Base-by-base conservation (phyloP, 768 basidiomycete genomes). In the Antrodiella citrinella region DNA sequence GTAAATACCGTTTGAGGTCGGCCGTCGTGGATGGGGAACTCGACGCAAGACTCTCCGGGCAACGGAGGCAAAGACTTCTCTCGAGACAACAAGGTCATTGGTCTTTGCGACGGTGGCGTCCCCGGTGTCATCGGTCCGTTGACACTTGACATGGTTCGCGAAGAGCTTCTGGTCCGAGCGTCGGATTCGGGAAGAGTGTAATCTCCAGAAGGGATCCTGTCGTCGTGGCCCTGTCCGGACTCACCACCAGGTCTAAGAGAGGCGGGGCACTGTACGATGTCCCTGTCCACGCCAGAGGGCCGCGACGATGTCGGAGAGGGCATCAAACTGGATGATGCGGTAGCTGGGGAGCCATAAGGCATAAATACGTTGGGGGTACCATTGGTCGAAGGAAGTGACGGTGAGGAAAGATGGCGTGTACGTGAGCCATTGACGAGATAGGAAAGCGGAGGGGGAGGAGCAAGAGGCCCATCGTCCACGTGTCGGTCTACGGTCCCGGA, bases 381-480 rank as follows among this genome's bases (percentile, higher is more conserved):
- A 35, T 35, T 35, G 43, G 75, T 70, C 18, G 82, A 81, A 5
- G 77, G 78, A 43, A 88, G 68, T 19, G 87, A 87, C 11, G 82
- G 79, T 3, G 83, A 82, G 13, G 88, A 87, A 21, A 76, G 72
- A 58, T 82, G 84, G 4, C 86, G 78, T 45, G 71, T 71, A 43
- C 69, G 66, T 26, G 40, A 69, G 54, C 13, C 79, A 53, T 67
- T 69, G 2, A 91, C 91, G 44, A 97, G 76, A 67, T 92, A 94
- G 0, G 91, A 91, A 47, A 98, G 62, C 3, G 91, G 86, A 3
- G 95, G 95, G 2, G 95, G 95, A 0, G 94, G 95, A 2, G 87
- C 82, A 38, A 96, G 71, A 3, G 90, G 92, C 7, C 74, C 65
- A 56, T 87, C 81, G 58, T 91, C 88, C 2, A 88, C 84, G 40